These are phyloP conservation scores for Serendipita vermifera DNA, from an alignment of 768 basidiomycete genomes.

Conservation along the genomic window DNA sequence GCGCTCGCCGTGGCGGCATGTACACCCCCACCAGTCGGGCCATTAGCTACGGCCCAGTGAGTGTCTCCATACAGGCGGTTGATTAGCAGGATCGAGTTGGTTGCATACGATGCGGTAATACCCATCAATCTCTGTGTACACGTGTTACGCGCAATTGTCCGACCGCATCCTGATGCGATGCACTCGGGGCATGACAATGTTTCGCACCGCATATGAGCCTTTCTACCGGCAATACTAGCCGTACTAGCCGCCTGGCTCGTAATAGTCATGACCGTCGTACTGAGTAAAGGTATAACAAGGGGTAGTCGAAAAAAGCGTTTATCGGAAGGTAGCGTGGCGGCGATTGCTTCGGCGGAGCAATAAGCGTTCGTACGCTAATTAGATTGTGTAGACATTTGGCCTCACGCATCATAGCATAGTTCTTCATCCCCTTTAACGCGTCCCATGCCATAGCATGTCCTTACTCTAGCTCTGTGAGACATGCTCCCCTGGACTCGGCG, in stretches of 20 bases:
- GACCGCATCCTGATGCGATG: slow-evolving; percentile 36
- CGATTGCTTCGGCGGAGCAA: slow-evolving; percentile 59
- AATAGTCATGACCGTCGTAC: neutral
- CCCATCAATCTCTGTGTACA: slow-evolving; percentile 51
- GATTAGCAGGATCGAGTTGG: neutral
- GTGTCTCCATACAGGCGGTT: neutral
- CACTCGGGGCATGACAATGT: slow-evolving; percentile 26
- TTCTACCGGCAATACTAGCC: neutral
- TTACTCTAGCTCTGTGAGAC: slow-evolving; percentile 41
- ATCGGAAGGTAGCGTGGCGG: slow-evolving; percentile 44
- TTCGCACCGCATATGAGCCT: neutral
- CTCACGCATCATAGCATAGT: slow-evolving; percentile 49
- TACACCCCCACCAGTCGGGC: neutral
- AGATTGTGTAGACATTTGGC: slow-evolving; percentile 48
- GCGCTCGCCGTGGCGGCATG: neutral
- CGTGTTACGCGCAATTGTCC: slow-evolving; percentile 38
- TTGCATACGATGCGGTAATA: slow-evolving; percentile 29
- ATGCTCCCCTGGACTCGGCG: slow-evolving; percentile 33
- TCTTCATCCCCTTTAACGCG: slow-evolving; percentile 50
- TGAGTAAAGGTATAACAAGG: slow-evolving; percentile 41
- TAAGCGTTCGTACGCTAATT: slow-evolving; percentile 48
- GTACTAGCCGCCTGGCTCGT: neutral
- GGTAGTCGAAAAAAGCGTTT: slow-evolving; percentile 62
- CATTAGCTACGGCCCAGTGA: neutral
- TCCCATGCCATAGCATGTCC: slow-evolving; percentile 39